Conservation (phyloP, 2,329 filamentous ascomycete species). For the Capronia americana region DNA sequence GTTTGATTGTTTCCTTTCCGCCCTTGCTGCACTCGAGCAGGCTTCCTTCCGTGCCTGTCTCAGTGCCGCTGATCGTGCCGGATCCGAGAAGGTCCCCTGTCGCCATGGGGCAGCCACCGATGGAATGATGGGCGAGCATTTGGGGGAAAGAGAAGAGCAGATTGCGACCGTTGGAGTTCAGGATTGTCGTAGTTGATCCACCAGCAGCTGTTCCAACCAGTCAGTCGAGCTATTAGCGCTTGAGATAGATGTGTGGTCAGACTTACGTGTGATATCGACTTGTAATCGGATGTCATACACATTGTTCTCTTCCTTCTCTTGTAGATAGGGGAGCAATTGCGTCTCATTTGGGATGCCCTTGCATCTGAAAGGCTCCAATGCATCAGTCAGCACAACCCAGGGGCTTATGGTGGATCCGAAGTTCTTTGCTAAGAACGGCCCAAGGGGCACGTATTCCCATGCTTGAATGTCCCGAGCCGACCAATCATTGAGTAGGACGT, state of each 20-base stretch:
- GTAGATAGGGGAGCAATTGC: conserved; percentile 67
- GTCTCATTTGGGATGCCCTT: conserved; percentile 62
- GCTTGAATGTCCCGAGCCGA: conserved; percentile 80
- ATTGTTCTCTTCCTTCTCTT: conserved; percentile 63
- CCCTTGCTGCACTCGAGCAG: conserved; percentile 74
- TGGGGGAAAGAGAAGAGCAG: conserved; percentile 83
- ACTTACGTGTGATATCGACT: conserved; percentile 66
- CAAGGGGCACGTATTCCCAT: conserved; percentile 84
- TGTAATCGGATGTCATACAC: conserved; percentile 74
- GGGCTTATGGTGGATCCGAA: conserved; percentile 78
- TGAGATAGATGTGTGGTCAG: neutral
- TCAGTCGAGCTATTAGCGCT: conserved; percentile 8
- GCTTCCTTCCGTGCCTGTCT: conserved; percentile 67
- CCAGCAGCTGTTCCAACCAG: conserved; percentile 44
- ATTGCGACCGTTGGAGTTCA: conserved; percentile 67
- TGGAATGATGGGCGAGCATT: conserved; percentile 80
- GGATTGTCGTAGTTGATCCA: conserved; percentile 63
- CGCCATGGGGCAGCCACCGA: conserved; percentile 76
- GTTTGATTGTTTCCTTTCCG: conserved; percentile 68
- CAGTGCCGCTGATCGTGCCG: conserved; percentile 75
- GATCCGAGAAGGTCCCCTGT: conserved; percentile 78
- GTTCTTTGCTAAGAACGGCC: conserved; percentile 84
- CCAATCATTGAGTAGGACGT: conserved; percentile 88
- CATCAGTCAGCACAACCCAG: conserved; percentile 79
- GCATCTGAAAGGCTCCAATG: conserved; percentile 71